Base-by-base conservation (phyloP, 805 yeast genomes). In the Spathaspora sp. region DNA sequence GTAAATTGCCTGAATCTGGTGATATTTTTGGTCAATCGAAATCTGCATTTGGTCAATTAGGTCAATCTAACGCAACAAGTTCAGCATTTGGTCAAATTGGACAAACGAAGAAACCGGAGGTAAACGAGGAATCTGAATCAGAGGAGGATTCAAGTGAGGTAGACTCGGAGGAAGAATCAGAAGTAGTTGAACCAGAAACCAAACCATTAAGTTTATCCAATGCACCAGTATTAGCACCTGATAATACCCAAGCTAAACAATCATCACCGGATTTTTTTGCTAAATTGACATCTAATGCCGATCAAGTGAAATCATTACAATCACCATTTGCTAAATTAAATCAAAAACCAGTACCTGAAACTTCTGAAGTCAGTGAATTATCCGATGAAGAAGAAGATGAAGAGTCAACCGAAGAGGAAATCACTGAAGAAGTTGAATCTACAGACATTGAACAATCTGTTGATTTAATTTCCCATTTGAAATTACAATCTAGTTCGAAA, bases 301-400 rank as follows among this genome's bases (percentile, higher is more conserved):
- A 8, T 8, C 23, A 26, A 16, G 19, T 28, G 4, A 23, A 44
- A 16, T 20, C 44, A 19, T 12, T 12, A 14, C n/a, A 10, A 18
- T 52, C 56, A 16, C 53, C 55, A 10, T 55, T 55, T 46, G 52
- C 49, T 42, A 42, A 26, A 23, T 42, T 42, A 14, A 16, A 14
- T 8, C 17, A 14, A 6, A 29, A n/a, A 29, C 11, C 45, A 23
- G 19, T 23, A 23, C 10, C 43, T 17, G 23, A 18, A 40, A 17
- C 4, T 3, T 17, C 19, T 11, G 29, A 42, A 14, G 28, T 18
- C 11, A 23, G 29, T 42, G 44, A 42, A 14, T 11, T 42, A 12
- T 19, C 44, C 8, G 35, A 44, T 8, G 49, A 46, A n/a, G 43
- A 35, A 17, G 50, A 48, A 40, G 46, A 39, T 14, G 50, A 47